Conservation (phyloP, 768 basidiomycete genomes). For the Heimioporus sp. region DNA sequence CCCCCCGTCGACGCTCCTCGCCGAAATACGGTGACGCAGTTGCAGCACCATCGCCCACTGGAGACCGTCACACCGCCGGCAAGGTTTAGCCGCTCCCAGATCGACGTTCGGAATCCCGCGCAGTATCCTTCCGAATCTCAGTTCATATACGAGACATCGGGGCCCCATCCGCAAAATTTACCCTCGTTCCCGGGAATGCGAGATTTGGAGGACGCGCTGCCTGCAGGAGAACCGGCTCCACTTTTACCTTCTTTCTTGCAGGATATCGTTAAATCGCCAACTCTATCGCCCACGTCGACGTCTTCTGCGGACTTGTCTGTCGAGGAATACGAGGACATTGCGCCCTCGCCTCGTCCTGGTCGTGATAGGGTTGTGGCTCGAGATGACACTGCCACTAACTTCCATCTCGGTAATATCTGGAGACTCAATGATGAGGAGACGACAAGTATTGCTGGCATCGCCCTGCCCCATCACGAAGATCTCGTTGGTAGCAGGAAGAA, state of each 20-base stretch:
- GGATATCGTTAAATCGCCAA: conserved; percentile 69
- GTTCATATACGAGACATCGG: conserved; percentile 74
- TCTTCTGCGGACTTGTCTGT: conserved; percentile 65
- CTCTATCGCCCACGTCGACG: conserved; percentile 60
- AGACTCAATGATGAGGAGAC: conserved; percentile 70
- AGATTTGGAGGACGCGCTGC: conserved; percentile 19
- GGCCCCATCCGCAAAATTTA: conserved; percentile 37
- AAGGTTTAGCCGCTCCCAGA: conserved; percentile 48
- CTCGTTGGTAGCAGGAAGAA: conserved; percentile 39
- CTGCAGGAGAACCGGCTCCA: conserved; percentile 39
- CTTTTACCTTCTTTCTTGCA: conserved; percentile 78
- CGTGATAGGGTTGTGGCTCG: conserved; percentile 25
- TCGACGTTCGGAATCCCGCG: conserved; percentile 38
- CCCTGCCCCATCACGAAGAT: conserved; percentile 43
- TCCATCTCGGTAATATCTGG: conserved; percentile 60
- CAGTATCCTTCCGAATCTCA: conserved; percentile 41
- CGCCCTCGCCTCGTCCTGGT: conserved; percentile 24
- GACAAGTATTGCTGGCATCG: conserved; percentile 49
- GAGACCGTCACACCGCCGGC: conserved; percentile 36
- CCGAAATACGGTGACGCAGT: conserved; percentile 47
- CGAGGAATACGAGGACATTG: conserved; percentile 50
- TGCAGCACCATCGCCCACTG: conserved; percentile 40
- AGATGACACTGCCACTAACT: conserved; percentile 28
- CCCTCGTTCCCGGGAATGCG: conserved; percentile 36
- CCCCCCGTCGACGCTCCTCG: conserved; percentile 25